Base-by-base conservation (phyloP, 2,329 filamentous ascomycete genomes). In the Chaetothyriales sp. region DNA sequence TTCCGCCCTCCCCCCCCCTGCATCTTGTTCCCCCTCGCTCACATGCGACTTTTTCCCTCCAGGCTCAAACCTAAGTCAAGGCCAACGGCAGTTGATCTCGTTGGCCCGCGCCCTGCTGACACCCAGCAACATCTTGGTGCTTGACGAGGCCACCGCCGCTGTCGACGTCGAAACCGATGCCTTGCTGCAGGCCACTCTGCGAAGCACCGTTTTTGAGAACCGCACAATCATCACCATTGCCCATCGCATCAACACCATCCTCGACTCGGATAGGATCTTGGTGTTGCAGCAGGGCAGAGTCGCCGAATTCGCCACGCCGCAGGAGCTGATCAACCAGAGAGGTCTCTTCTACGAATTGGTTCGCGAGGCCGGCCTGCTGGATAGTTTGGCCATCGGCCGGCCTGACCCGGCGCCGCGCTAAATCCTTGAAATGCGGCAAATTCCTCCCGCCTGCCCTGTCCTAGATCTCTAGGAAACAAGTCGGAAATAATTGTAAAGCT, bases 171-270 rank as follows among this genome's bases (percentile, higher is more conserved):
- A 83, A 67, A 84, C 81, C 1, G 79, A 84, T 65, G 76, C 77
- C 45, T 69, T 83, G 69, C 70, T 83, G 52, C 81, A 83, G 66
- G 74, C 76, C 37, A 83, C 80, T 18, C 66, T 83, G 47, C 74
- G 80, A 52, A 80, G 76, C 63, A 77, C 69, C 61, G 75, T 81
- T 66, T 98, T 98, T 71, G 77, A 83, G 56, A 88, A 95, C 69
- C 82, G 88, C 50, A 98, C 92, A 40, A 97, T 98, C 68, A 94
- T 98, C 68, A 98, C 92, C 1, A 95, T 98, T 63, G 92, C 92
- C 22, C 92, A 98, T 72, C 83, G 92, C 51, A 94, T 98, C 73
- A 97, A 97, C 72, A 98, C 92, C 9, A 97, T 98, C 62, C 77
- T 98, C 13, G 81, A 84, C 63, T 81, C 77, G 55, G 90, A 98